These are phyloP conservation scores for Coniochaeta sp. DNA, from an alignment of 2,329 filamentous ascomycete genomes.

Conservation along the genomic window DNA sequence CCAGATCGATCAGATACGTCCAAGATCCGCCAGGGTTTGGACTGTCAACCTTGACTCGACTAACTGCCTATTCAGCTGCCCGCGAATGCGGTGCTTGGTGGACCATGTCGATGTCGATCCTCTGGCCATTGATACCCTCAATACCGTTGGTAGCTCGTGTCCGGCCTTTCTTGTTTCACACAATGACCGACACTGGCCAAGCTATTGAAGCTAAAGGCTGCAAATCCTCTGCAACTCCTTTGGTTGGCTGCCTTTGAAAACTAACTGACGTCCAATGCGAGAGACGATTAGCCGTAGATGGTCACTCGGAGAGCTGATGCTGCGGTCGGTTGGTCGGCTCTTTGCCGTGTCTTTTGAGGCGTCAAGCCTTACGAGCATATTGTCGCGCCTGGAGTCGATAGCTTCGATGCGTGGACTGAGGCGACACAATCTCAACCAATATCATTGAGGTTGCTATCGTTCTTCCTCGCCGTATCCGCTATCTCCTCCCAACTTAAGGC, in stretches of 20 bases:
- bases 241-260: not conserved
- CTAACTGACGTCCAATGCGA: not conserved
- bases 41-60: not conserved
- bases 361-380: not conserved
- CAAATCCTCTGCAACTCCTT: not conserved
- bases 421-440: not conserved
- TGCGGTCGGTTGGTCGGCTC: not conserved
- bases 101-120: not conserved
- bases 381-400: conserved; percentile 2
- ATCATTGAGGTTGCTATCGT: not conserved
- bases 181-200: not conserved
- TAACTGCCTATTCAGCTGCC: not conserved
- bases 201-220: not conserved
- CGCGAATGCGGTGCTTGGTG: not conserved
- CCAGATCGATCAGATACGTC: not conserved
- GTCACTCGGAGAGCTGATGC: not conserved
- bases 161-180: not conserved
- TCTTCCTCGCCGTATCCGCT: not conserved
- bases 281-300: not conserved
- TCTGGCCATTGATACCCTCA: not conserved
- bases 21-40: not conserved
- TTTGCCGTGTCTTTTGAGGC: not conserved
- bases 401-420: conserved; percentile 7
- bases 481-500: not conserved
- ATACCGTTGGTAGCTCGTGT: not conserved